Evolutionary conservation across 1,284 basidiomycete species (phyloP), one percentile per base, ranked within the genome.

Genomic region (Ceratobasidium sp.): DNA sequence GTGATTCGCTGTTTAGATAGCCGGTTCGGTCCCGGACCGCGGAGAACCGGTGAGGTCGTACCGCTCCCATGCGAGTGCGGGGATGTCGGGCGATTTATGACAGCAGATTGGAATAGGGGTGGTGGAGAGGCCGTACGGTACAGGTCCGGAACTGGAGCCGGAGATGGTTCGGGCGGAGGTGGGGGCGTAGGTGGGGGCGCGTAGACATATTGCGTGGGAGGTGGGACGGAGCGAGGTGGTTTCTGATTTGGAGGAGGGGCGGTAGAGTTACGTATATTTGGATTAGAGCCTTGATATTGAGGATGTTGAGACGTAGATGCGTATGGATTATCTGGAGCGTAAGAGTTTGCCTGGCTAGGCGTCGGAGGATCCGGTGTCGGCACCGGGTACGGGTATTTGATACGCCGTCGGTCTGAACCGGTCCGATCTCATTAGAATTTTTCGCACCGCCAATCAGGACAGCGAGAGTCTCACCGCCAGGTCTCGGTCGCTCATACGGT

Each of bases 101-200:
- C 13, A 10, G 67, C 33, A 53, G 49, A n/a, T 2, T 20, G 67
- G 20, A 42, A 55, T 56, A 40, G 6, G 0, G 12, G 63, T 18
- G 63, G 51, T 26, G 73, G 61, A 3, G 63, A 46, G 1, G 42
- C 23, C 15, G 63, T 6, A 6, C 42, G 39, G 42, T 44, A 64
- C n/a, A 64, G 10, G 18, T 64, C 63, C 5, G 63, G 63, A 20
- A 64, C 40, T 2, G 63, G 63, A 12, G 63, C 63, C 9, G 63
- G 63, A 15, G 7, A 5, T 20, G 40, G 63, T 44, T 67, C 51
- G 1, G 73, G 63, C 20, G 39, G n/a, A 18, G 26, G 51, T 15
- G 73, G 63, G 9, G 73, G 63, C 12, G 63, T 49, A 39, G 63
- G 73, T 18, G 61, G 63, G 13, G 73, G 73, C 18, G 73, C 61